A percentile compares a stretch with the other conserved stretches of the same genome.
These are phyloP conservation scores for Kodamaea suecica DNA, from an alignment of 1,139 yeast species.

Conservation along the genomic window DNA sequence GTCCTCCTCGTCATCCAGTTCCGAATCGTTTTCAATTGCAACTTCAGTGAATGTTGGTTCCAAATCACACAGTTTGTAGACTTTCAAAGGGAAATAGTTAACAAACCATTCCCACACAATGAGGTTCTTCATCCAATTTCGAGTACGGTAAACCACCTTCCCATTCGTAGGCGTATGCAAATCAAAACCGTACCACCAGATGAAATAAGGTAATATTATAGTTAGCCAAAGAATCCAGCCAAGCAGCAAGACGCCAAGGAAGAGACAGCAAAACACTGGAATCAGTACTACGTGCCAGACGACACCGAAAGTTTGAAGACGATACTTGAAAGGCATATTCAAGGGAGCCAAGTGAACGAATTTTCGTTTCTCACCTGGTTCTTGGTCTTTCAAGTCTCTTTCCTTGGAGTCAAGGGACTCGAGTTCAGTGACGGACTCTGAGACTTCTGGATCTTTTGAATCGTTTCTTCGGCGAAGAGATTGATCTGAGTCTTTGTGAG, in stretches of 20 bases:
- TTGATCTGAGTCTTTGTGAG: too few relatives aligned
- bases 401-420: not conserved
- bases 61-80: conserved; percentile 70
- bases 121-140: conserved; percentile 56
- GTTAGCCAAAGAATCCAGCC: conserved; percentile 73
- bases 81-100: conserved; percentile 71
- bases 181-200: conserved; percentile 58
- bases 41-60: conserved; percentile 66
- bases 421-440: not conserved
- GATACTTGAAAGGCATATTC: conserved; percentile 51
- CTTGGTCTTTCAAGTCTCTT: too few relatives aligned
- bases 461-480: conserved; percentile 2
- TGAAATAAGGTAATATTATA: conserved; percentile 48
- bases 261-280: conserved; percentile 53
- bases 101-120: conserved; percentile 73
- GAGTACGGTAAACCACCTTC: conserved; percentile 53
- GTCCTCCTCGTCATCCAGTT: conserved; percentile 40
- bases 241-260: conserved; percentile 54
- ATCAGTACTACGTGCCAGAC: conserved; percentile 77
- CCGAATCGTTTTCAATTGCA: conserved; percentile 20
- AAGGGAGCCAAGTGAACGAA: conserved; percentile 47
- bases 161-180: conserved; percentile 76
- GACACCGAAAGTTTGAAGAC: conserved; percentile 70
- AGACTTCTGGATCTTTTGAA: not conserved
- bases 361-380: not conserved